Conservation (phyloP, 805 yeast genomes). For the Cyberlindnera petersonii region DNA sequence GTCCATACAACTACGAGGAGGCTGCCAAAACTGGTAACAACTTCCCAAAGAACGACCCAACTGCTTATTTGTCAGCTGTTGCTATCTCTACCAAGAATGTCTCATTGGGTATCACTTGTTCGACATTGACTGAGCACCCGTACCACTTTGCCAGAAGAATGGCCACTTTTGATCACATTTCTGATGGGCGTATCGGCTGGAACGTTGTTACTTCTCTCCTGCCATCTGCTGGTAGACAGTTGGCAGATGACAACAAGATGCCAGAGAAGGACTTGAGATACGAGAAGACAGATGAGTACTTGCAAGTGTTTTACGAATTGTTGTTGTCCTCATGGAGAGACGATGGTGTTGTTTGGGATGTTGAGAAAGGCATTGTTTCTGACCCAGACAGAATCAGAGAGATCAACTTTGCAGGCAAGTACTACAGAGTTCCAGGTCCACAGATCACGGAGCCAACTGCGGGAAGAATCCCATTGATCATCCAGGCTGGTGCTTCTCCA, state of each 20-base stretch:
- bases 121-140: slow-evolving; percentile 44
- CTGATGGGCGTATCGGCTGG: slow-evolving; percentile 48
- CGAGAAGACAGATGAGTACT: slow-evolving; percentile 41
- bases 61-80: slow-evolving; percentile 37
- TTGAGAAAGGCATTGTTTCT: slow-evolving; percentile 32
- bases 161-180: slow-evolving; percentile 44
- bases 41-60: slow-evolving; percentile 38
- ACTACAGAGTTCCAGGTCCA: slow-evolving; percentile 39
- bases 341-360: slow-evolving; percentile 33
- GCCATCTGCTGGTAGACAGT: slow-evolving; percentile 42
- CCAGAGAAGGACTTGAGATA: slow-evolving; percentile 43
- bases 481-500: slow-evolving; percentile 45
- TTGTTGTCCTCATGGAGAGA: slow-evolving; percentile 44
- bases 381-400: slow-evolving; percentile 40
- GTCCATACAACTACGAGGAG: slow-evolving; percentile 34
- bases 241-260: slow-evolving; percentile 34
- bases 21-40: slow-evolving; percentile 34
- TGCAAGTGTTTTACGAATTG: slow-evolving; percentile 40
- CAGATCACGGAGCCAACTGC: slow-evolving; percentile 42
- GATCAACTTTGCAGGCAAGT: slow-evolving; percentile 40
- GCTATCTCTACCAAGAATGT: slow-evolving; percentile 42
- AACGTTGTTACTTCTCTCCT: slow-evolving; percentile 42
- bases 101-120: slow-evolving; percentile 41
- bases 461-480: slow-evolving; percentile 42
- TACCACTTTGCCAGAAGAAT: slow-evolving; percentile 43